Base-by-base conservation (phyloP, 78 protist genomes). In the Speleostelium caveatum region DNA sequence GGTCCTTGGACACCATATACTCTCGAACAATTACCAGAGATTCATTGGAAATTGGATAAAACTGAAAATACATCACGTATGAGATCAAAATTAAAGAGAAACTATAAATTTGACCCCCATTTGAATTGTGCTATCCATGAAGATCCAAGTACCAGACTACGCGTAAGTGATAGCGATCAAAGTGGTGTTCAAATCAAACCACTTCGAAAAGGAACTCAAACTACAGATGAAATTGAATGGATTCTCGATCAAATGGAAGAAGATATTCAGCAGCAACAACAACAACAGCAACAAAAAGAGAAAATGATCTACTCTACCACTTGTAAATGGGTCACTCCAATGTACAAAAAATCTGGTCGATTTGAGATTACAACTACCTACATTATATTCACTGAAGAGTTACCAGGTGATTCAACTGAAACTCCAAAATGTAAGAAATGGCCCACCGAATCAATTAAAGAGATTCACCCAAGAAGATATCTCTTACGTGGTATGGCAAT, bases 1-100 rank as follows among this genome's bases (percentile, higher is more conserved):
- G 93, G 93, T 42, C 93, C 93, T 1, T 86, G 93, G 93, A 77
- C 85, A 38, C n/a, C n/a, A n/a, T n/a, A n/a, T n/a, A 86, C 75
- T 1, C 71, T 77, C n/a, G 68, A 56, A 26, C 7, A 35, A 14
- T 41, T 42, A 0, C 24, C 75, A 45, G 63, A 28, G 2, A 78
- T 77, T 16, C 94, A 89, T 19, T 89, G 94, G 94, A 93, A 86
- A 59, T 36, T 68, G 7, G 95, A 93, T 74, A 75, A 75, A 42
- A 93, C 92, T 38, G 95, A 93, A 49, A 86, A 86, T 51, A 56
- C 61, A 1, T 42, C 69, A 2, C 8, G 96, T n/a, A 83, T 85
- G 96, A 39, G 96, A 41, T 42, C 38, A 1, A 86, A 76, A 61
- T 68, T 86, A 41, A 93, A 93, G 71, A 51, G 86, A 65, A 93